Base-by-base conservation (phyloP, 2,329 filamentous ascomycete species). In the Scytalidium lignicola region DNA sequence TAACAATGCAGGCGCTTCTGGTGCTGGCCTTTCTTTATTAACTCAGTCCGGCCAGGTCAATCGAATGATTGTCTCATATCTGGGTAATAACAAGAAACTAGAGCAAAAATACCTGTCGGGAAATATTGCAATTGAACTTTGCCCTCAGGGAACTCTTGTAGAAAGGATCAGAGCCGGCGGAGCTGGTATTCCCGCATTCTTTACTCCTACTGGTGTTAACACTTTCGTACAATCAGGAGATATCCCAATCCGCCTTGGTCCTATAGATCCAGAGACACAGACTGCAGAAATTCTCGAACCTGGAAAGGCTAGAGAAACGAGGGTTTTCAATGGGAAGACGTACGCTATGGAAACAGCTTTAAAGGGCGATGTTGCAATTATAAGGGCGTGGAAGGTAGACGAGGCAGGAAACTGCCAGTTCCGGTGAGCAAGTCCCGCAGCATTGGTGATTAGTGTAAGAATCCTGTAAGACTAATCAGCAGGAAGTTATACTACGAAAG, bases 281-380 rank as follows among this genome's bases (percentile, higher is more conserved):
- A 58, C 54, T 43, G 37, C 57, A 3, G 58, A 56, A 2, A 76
- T 86, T 3, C 69, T 86, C 1, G 79, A 88, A 66, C 78, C 75
- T 55, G 85, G 85, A 2, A 74, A 74, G 43, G 76, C 80, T 18
- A 78, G 86, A 26, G 88, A 92, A 66, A 83, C 83, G 5, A 78
- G 86, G 53, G 77, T 85, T 40, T 92, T 92, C 65, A 75, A 82
- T 53, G 86, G 86, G 45, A 83, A 82, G 65, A 77, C 76, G 2
- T 91, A 87, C 59, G 74, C 90, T 22, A 86, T 92, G 81, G 88
- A 92, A 68, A 84, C 83, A 47, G 83, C 88, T 0, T 76, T 92
- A 40, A 79, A 79, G 0, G 88, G 85, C 10, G 88, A 92, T 60
- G 84, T 89, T 44, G 87, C 88, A 0, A 89, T 91, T 52, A 67